phyloP scores from a whole-genome alignment of 2,329 filamentous ascomycete species.

The Paecilomyces niveus region DNA sequence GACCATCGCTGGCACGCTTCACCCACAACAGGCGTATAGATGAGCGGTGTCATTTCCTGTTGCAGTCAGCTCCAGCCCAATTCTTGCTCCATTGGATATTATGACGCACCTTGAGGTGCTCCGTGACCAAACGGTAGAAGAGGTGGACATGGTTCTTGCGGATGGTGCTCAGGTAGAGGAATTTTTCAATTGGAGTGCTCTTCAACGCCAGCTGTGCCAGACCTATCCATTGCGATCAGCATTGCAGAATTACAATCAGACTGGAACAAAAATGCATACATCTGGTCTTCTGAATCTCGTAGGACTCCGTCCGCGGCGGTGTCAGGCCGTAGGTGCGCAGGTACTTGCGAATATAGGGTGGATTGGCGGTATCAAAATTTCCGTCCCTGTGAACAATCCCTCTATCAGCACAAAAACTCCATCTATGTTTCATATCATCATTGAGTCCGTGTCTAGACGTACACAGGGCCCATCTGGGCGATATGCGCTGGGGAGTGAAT shows the following conservation, averaged over 20 bases:
- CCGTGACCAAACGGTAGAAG: conserved; percentile 45
- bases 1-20: conserved; percentile 97
- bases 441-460: not conserved
- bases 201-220: conserved; percentile 42
- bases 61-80: conserved; percentile 5
- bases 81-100: not conserved
- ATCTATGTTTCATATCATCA: too few species aligned
- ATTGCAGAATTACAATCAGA: not conserved
- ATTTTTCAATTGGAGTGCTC: conserved; percentile 42
- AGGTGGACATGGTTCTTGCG: conserved; percentile 47
- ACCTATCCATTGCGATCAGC: conserved; percentile 16
- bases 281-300: conserved; percentile 43
- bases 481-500: not conserved
- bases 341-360: conserved; percentile 44
- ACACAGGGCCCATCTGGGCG: not conserved
- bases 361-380: conserved; percentile 44
- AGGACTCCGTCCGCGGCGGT: conserved; percentile 42
- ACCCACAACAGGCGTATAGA: conserved; percentile 57
- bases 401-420: not conserved
- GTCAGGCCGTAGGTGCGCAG: conserved; percentile 45
- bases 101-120: conserved; percentile 36
- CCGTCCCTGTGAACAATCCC: conserved; percentile 24
- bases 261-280: conserved; percentile 22
- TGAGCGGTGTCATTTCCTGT: conserved; percentile 42
- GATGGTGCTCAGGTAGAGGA: conserved; percentile 43